Evolutionary conservation across 495 filamentous ascomycete genomes (phyloP).

Genomic region (Monascus purpureus): DNA sequence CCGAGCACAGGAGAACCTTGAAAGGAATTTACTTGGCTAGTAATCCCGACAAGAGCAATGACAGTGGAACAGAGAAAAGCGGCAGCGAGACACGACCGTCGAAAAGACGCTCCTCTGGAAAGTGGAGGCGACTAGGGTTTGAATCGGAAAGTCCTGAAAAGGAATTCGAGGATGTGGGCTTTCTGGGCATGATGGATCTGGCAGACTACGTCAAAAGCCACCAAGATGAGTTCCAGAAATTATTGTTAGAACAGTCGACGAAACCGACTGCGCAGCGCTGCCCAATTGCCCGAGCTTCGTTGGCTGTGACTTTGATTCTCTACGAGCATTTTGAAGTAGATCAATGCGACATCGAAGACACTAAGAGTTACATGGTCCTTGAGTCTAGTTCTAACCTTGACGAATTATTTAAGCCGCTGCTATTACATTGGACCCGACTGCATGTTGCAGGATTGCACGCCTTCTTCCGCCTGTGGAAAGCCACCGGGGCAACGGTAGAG

Average conservation of each 20-base stretch:
- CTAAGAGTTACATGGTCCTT: constrained; percentile 58
- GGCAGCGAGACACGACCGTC: constrained; percentile 39
- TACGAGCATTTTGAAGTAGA: constrained; percentile 95
- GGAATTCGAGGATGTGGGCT: constrained; percentile 79
- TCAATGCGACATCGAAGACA: constrained; percentile 70
- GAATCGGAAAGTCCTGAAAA: constrained; percentile 71
- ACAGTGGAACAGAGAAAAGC: constrained; percentile 13
- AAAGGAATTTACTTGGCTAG: constrained; percentile 76
- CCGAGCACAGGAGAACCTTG: constrained; percentile 77
- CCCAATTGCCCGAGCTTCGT: constrained; percentile 74
- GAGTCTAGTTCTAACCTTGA: constrained; percentile 74
- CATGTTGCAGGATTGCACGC: constrained; percentile 79
- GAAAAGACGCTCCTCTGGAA: constrained; percentile 67
- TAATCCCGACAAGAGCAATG: constrained; percentile 43
- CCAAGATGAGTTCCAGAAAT: constrained; percentile 82
- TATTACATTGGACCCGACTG: constrained; percentile 93
- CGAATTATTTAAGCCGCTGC: constrained; percentile 70
- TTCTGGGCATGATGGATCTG: constrained; percentile 94
- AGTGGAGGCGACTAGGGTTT: constrained; percentile 88
- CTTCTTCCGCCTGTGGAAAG: constrained; percentile 87
- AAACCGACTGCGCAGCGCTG: constrained; percentile 59
- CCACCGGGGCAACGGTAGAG: constrained; percentile 63
- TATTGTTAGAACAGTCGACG: constrained; percentile 78
- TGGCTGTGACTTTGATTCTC: constrained; percentile 75
- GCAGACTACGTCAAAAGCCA: constrained; percentile 85